phyloP scores from a whole-genome alignment of 768 basidiomycete species.

The Kwoniella mangroviensis region DNA sequence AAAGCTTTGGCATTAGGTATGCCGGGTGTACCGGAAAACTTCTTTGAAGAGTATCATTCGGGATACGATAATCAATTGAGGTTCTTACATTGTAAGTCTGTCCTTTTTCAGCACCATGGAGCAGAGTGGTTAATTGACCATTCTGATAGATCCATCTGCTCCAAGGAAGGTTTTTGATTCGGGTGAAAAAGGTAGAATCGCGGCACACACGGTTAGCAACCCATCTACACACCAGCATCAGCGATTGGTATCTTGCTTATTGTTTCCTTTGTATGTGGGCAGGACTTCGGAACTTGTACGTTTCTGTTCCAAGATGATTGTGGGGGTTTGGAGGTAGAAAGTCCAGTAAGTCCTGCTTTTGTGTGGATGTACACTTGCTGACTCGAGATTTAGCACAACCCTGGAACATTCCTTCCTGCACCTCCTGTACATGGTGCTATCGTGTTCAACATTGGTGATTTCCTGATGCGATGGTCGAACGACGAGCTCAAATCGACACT shows the following conservation, averaged over 20 bases:
- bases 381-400: slow-evolving; percentile 20
- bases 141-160: slow-evolving; percentile 26
- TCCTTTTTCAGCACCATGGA: neutral
- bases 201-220: slow-evolving; percentile 27
- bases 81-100: slow-evolving; percentile 32
- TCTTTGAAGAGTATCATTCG: slow-evolving; percentile 42
- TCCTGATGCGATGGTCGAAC: slow-evolving; percentile 51
- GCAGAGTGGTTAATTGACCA: no score
- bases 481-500: slow-evolving; percentile 53
- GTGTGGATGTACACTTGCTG: neutral
- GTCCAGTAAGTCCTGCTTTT: slow-evolving; percentile 58
- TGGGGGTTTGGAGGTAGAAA: slow-evolving; percentile 69
- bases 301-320: slow-evolving; percentile 67
- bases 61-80: slow-evolving; percentile 36
- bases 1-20: slow-evolving; percentile 43
- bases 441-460: slow-evolving; percentile 50
- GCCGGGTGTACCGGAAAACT: slow-evolving; percentile 35
- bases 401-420: slow-evolving; percentile 57
- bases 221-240: neutral
- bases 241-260: neutral
- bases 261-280: neutral
- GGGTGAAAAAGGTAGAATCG: slow-evolving; percentile 32
- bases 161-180: slow-evolving; percentile 27
- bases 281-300: slow-evolving; percentile 67
- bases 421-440: slow-evolving; percentile 53